Evolutionary conservation across 2,329 filamentous ascomycete genomes (phyloP).

Genomic region (Sarocladium oryzae): DNA sequence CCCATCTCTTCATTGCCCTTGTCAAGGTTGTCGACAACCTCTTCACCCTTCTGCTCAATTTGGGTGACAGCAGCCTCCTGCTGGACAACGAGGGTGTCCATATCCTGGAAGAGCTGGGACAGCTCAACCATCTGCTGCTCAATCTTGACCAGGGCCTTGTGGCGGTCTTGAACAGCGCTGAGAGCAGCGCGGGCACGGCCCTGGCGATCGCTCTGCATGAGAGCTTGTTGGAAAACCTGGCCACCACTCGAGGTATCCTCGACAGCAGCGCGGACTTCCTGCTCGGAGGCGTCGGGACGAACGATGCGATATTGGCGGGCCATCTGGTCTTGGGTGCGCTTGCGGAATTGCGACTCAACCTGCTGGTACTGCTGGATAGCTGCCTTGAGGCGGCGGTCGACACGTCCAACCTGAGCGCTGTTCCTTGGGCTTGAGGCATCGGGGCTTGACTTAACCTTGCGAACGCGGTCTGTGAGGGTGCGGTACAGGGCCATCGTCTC

Average conservation of each 20-base stretch:
- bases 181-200: constrained; percentile 77
- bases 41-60: constrained; percentile 82
- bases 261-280: constrained; percentile 71
- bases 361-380: constrained; percentile 79
- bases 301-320: constrained; percentile 88
- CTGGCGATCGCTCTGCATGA: constrained; percentile 73
- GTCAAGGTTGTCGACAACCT: constrained; percentile 76
- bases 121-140: constrained; percentile 85
- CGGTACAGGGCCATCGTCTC: constrained; percentile 83
- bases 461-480: constrained; percentile 70
- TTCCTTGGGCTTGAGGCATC: constrained; percentile 70
- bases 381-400: constrained; percentile 72
- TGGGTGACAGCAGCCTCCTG: constrained; percentile 74
- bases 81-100: constrained; percentile 78
- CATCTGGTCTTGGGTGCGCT: constrained; percentile 75
- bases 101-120: constrained; percentile 79
- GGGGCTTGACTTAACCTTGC: constrained; percentile 73
- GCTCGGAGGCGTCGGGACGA: constrained; percentile 69
- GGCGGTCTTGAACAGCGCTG: constrained; percentile 73
- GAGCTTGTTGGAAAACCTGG: constrained; percentile 82
- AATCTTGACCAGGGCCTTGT: constrained; percentile 85
- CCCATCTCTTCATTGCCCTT: constrained; percentile 80
- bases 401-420: constrained; percentile 70
- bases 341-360: constrained; percentile 72
- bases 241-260: constrained; percentile 61